phyloP scores from a whole-genome alignment of 345 rosid species.

The Arabis alpina region DNA sequence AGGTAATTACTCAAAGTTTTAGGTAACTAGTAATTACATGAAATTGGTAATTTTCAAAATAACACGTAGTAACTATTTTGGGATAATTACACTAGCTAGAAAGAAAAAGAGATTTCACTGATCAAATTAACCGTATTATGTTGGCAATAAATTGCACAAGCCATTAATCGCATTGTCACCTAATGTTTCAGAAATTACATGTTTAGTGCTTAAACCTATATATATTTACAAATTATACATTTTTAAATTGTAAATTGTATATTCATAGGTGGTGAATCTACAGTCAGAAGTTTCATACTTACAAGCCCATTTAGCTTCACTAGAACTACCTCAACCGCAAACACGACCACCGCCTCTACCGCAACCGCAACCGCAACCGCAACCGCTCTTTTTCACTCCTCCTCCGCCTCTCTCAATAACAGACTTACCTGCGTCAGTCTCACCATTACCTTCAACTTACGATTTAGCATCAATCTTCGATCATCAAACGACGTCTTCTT shows the following conservation, averaged over 20 bases:
- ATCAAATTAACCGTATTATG: background rate
- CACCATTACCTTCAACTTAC: constrained; percentile 57
- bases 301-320: constrained; percentile 71
- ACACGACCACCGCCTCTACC: constrained; percentile 51
- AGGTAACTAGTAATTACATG: constrained; percentile 1
- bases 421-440: constrained; percentile 59
- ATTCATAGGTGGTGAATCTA: constrained; percentile 66
- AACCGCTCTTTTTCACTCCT: constrained; percentile 45
- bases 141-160: constrained; percentile 11
- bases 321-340: constrained; percentile 62
- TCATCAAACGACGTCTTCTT: constrained; percentile 61
- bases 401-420: constrained; percentile 73
- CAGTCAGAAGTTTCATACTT: constrained; percentile 88
- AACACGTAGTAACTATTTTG: constrained; percentile 28
- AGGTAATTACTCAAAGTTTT: background rate
- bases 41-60: background rate
- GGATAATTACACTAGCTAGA: constrained; percentile 3
- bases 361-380: constrained; percentile 34
- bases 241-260: constrained; percentile 17
- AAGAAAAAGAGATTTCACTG: background rate
- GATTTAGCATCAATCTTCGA: constrained; percentile 78
- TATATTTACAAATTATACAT: background rate
- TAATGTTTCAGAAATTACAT: background rate
- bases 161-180: background rate
- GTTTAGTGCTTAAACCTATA: background rate